Evolutionary conservation across 495 filamentous ascomycete genomes (phyloP), one percentile per base, ranked within the genome.

Genomic region (Hyphodiscus hymeniophilus): DNA sequence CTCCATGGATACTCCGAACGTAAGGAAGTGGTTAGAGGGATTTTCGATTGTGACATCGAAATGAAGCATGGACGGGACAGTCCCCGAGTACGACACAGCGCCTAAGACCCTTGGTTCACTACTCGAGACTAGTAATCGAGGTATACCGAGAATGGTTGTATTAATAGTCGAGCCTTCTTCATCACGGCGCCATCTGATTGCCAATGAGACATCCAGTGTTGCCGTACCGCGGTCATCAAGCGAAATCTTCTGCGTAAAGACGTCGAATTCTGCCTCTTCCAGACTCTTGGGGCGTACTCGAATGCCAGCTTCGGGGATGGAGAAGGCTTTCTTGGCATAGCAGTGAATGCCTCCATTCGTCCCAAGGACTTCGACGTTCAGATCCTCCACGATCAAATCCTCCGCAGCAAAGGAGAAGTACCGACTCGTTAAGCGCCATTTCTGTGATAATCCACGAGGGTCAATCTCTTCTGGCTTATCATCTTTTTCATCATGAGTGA

Each of bases 1-100:
- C 53, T 99, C 94, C 89, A 99, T 95, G 8, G 77, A 76, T 24
- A 95, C 60, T 17, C 81, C 86, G 64, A 99, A 97, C 0, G 89
- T 94, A 16, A 99, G 75, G 63, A 92, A 90, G 58, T 97, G 91
- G 58, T 79, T 82, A 2, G 94, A 95, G 3, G 92, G 85, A 60
- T 99, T 99, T 61, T 99, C 92, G 51, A 97, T 75, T 6, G 80
- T 84, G 54, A 94, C 85, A 18, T 64, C 59, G 5, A 76, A 62
- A 45, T 66, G 62, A 23, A 69, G 45, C 24, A 75, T 54, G 6
- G 48, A 32, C 20, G 52, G 41, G 12, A 57, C 42, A 39, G 47
- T 42, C n/a, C 40, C 53, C 24, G 62, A 75, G 42, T 77, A 65
- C 0, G 67, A 67, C 7, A 79, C 69, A 0, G 78, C 74, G 8